Percentiles rank a stretch among this genome's conserved stretches.
Conservation (phyloP, 306 rosid genomes). For the Fragaria ananassa region DNA sequence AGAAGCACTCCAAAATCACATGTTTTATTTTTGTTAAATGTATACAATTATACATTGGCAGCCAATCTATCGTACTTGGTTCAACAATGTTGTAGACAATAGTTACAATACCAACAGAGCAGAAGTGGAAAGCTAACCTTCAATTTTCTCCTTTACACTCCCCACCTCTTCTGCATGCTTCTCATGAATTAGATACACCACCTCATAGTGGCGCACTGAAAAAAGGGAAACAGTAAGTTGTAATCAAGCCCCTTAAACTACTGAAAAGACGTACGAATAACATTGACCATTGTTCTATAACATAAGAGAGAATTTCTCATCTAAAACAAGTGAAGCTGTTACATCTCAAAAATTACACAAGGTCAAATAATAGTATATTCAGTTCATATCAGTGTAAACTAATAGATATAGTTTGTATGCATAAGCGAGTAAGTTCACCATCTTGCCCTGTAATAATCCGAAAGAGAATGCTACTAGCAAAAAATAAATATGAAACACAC, state of each 20-base stretch:
- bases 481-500: conserved; percentile 31
- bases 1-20: conserved; percentile 4
- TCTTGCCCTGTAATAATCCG: background rate
- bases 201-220: conserved; percentile 90
- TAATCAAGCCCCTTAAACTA: conserved; percentile 3
- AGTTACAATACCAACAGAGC: background rate
- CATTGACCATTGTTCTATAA: background rate
- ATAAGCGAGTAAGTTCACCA: background rate
- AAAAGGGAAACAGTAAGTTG: conserved; percentile 20
- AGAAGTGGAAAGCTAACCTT: conserved; percentile 42
- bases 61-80: background rate
- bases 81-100: background rate
- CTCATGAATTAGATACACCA: conserved; percentile 85
- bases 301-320: background rate
- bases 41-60: background rate
- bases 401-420: background rate
- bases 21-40: background rate
- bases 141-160: conserved; percentile 66
- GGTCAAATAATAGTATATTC: background rate
- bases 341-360: background rate
- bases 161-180: conserved; percentile 70
- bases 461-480: conserved; percentile 7
- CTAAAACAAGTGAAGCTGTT: background rate
- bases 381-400: too few species aligned
- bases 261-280: background rate